These are phyloP conservation scores for Stephanocyclus meneghinianus DNA, from an alignment of 352 stramenopile species.

Conservation along the genomic window DNA sequence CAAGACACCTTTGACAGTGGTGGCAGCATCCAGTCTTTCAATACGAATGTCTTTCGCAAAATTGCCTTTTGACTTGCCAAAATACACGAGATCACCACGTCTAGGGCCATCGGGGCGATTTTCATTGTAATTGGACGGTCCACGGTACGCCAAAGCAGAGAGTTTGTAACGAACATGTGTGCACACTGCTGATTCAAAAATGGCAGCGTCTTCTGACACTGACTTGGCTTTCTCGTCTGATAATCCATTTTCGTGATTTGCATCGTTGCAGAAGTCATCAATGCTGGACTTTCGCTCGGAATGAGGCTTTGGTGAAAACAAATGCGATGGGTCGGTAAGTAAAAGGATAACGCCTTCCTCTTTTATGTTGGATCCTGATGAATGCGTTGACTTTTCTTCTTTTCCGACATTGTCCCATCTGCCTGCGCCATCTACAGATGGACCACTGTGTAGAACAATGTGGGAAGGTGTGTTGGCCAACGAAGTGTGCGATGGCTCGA, in stretches of 20 bases:
- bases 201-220: slow-evolving; percentile 1
- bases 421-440: slow-evolving; percentile 26
- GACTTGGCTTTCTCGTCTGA: not conserved
- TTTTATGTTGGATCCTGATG: slow-evolving; percentile 36
- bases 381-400: slow-evolving; percentile 29
- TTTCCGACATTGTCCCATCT: slow-evolving; percentile 63
- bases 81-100: slow-evolving; percentile 73
- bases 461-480: slow-evolving; percentile 50
- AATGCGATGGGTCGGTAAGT: slow-evolving; percentile 60
- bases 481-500: slow-evolving; percentile 72
- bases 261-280: not conserved
- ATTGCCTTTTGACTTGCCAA: slow-evolving; percentile 57
- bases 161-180: slow-evolving; percentile 67
- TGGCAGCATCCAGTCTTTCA: slow-evolving; percentile 49
- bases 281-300: not conserved
- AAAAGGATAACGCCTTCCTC: slow-evolving; percentile 68
- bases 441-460: slow-evolving; percentile 35
- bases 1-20: slow-evolving; percentile 50
- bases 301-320: slow-evolving; percentile 51
- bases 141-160: slow-evolving; percentile 55
- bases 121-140: slow-evolving; percentile 20
- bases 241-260: slow-evolving; percentile 16
- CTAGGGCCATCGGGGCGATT: slow-evolving; percentile 38
- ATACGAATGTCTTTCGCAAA: slow-evolving; percentile 65
- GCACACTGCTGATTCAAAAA: slow-evolving; percentile 17